Conservation (phyloP, 2,329 filamentous ascomycete species). For the Leptosphaerulina australis region DNA sequence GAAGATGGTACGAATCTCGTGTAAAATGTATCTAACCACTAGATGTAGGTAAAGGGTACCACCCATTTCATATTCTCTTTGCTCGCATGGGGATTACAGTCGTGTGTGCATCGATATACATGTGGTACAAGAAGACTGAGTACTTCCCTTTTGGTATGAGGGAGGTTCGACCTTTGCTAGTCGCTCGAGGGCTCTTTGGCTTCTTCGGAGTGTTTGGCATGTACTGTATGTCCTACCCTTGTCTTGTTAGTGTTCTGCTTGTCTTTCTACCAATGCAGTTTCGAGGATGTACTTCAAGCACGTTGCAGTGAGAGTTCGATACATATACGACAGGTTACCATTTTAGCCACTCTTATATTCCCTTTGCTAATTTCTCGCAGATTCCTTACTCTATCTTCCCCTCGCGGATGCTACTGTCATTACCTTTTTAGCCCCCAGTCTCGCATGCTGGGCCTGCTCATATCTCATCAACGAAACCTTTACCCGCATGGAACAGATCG, state of each 20-base stretch:
- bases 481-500: slow-evolving; percentile 76
- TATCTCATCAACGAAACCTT: slow-evolving; percentile 78
- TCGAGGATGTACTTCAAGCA: not conserved
- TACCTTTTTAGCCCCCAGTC: slow-evolving; percentile 80
- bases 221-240: slow-evolving; percentile 59
- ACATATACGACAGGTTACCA: not conserved
- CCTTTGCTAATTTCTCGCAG: slow-evolving; percentile 36
- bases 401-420: slow-evolving; percentile 88
- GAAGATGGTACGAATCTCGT: not conserved
- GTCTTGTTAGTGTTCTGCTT: not conserved
- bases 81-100: slow-evolving; percentile 77
- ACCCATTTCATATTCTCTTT: slow-evolving; percentile 81
- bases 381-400: slow-evolving; percentile 76
- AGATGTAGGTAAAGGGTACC: slow-evolving; percentile 64
- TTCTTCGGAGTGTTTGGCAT: slow-evolving; percentile 80
- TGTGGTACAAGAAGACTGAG: slow-evolving; percentile 72
- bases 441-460: slow-evolving; percentile 81
- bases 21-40: not conserved
- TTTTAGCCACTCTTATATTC: not conserved
- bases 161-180: slow-evolving; percentile 70
- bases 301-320: not conserved
- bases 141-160: slow-evolving; percentile 72
- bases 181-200: slow-evolving; percentile 71
- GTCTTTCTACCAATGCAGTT: not conserved
- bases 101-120: slow-evolving; percentile 70